A percentile compares a stretch with the other conserved stretches of the same genome.
Conservation (phyloP, 208 protist species). For the Porcisia hertigi region DNA sequence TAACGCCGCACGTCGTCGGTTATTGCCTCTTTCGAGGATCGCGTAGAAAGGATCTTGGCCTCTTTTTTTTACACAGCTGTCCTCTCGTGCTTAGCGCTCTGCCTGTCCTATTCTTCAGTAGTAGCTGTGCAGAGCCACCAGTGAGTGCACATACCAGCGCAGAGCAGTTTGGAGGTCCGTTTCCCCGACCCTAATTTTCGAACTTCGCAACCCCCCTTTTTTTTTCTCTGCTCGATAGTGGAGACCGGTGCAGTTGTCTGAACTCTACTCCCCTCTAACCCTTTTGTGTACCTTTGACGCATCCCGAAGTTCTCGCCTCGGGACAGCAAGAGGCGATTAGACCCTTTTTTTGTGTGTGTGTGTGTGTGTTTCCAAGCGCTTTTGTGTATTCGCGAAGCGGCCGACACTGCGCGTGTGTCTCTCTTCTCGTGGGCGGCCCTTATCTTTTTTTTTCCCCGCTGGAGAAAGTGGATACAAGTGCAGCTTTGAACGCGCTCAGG, state of each 20-base stretch:
- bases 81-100: too few relatives aligned
- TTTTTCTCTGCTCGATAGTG: neutral
- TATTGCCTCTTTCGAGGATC: neutral
- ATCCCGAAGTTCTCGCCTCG: neutral
- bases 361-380: neutral
- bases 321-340: neutral
- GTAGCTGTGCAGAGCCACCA: neutral
- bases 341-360: neutral
- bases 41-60: neutral
- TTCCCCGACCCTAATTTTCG: neutral
- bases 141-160: neutral
- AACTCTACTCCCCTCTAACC: neutral
- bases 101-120: too few relatives aligned
- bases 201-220: neutral
- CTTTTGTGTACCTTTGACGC: neutral
- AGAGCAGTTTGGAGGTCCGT: neutral
- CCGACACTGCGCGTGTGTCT: neutral
- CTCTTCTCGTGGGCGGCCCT: neutral
- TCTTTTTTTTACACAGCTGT: neutral
- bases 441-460: neutral
- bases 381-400: too few relatives aligned
- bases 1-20: neutral
- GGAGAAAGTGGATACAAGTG: neutral
- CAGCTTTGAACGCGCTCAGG: neutral
- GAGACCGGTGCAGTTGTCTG: neutral